phyloP scores from a whole-genome alignment of 2,329 filamentous ascomycete genomes.

The Pseudogymnoascus verrucosus region DNA sequence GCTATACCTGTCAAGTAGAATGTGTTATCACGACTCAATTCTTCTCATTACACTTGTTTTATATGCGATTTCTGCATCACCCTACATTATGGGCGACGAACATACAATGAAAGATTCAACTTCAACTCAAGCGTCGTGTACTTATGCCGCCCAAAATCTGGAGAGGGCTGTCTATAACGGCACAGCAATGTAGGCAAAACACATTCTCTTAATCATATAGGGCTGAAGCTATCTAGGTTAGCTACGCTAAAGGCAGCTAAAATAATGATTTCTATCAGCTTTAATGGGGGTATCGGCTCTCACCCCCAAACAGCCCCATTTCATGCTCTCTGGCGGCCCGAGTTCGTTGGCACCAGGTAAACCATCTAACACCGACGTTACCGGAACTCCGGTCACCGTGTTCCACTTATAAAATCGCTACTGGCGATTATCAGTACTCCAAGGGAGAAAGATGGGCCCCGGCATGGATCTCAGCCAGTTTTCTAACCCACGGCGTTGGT shows the following conservation, averaged over 20 bases:
- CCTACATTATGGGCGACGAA: neutral
- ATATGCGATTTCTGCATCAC: neutral
- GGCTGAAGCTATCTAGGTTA: neutral
- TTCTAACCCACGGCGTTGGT: neutral
- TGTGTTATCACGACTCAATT: neutral
- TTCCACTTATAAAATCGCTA: neutral
- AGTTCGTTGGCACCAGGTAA: neutral
- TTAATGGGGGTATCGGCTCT: neutral
- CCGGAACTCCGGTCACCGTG: neutral
- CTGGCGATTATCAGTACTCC: neutral
- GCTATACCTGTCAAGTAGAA: neutral
- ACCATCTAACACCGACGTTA: neutral
- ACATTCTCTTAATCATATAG: neutral
- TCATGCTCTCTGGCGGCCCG: neutral
- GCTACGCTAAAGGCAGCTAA: neutral
- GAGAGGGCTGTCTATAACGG: neutral
- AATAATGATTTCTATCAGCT: neutral
- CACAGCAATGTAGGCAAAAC: neutral
- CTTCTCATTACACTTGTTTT: neutral
- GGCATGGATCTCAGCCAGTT: neutral
- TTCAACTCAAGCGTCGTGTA: neutral
- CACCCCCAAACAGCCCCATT: neutral
- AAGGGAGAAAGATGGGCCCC: neutral
- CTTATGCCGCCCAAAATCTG: neutral
- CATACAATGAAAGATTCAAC: neutral